phyloP scores from a whole-genome alignment of 345 rosid species.

The Aethionema arabicum region DNA sequence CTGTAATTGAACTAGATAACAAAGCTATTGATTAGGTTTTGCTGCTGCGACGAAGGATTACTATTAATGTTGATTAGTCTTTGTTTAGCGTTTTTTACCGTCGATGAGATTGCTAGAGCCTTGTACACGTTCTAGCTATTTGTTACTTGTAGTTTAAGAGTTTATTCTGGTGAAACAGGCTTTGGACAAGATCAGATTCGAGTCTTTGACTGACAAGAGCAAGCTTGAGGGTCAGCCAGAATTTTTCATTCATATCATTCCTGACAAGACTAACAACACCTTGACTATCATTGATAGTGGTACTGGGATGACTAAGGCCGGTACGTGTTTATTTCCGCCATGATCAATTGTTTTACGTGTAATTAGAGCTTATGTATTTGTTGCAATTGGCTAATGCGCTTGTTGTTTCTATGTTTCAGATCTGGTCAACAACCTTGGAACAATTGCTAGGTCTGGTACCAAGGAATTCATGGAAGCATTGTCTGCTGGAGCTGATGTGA shows the following conservation, averaged over 20 bases:
- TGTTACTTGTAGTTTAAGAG: constrained; percentile 1
- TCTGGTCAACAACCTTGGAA: constrained; percentile 89
- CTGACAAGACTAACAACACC: constrained; percentile 68
- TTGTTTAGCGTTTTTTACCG: not conserved
- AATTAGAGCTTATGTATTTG: not conserved
- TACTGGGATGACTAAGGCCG: constrained; percentile 92
- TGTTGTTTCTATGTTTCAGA: constrained; percentile 35
- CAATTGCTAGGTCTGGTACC: constrained; percentile 87
- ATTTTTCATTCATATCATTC: constrained; percentile 77
- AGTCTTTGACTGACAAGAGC: constrained; percentile 86
- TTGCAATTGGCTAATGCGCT: not conserved
- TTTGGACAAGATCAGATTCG: constrained; percentile 86
- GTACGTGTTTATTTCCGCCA: constrained; percentile 36
- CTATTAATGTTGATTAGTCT: not conserved
- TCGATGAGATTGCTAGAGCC: not conserved
- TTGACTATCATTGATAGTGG: constrained; percentile 80
- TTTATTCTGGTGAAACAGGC: constrained; percentile 43
- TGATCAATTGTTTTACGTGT: not conserved
- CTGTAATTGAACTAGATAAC: not conserved
- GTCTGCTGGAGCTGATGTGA: constrained; percentile 88
- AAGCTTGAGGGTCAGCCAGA: constrained; percentile 85
- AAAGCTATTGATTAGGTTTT: not conserved
- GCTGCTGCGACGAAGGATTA: not conserved
- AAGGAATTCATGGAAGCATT: constrained; percentile 91
- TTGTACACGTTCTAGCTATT: not conserved